Percentiles rank a stretch among this genome's conserved stretches.
phyloP scores from a whole-genome alignment of 768 basidiomycete species.

The Cystofilobasidium macerans region DNA sequence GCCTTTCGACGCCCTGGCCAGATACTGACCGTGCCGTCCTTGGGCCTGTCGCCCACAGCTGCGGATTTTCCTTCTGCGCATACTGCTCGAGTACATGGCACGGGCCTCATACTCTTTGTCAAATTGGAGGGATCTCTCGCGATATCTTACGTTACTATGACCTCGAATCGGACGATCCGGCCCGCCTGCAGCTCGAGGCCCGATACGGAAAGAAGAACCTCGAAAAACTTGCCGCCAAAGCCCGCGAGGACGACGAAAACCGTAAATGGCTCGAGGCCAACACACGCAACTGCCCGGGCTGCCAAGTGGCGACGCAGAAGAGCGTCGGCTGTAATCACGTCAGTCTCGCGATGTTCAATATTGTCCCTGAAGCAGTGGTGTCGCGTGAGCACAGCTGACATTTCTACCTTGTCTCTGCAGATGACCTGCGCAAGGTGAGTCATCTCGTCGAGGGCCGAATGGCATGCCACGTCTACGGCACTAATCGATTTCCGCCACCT shows the following conservation, averaged over 20 bases:
- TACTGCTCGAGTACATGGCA: conserved; percentile 82
- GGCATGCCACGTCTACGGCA: too few species aligned
- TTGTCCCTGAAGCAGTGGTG: neutral
- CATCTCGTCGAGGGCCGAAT: too few species aligned
- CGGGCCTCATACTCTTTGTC: conserved; percentile 62
- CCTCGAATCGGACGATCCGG: conserved; percentile 6
- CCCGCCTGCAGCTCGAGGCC: conserved; percentile 13
- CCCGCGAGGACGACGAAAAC: conserved; percentile 65
- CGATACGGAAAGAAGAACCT: conserved; percentile 42
- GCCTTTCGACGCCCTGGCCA: too few species aligned
- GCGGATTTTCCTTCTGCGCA: conserved; percentile 69
- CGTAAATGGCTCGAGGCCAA: conserved; percentile 57
- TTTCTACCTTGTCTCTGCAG: conserved; percentile 23
- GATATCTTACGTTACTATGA: conserved; percentile 40
- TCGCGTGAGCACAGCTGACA: neutral
- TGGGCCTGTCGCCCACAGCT: too few species aligned
- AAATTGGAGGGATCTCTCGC: conserved; percentile 42
- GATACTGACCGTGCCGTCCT: too few species aligned
- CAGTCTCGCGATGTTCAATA: conserved; percentile 33
- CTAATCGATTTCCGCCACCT: too few species aligned
- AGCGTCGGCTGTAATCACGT: conserved; percentile 73
- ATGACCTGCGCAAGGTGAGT: conserved; percentile 16
- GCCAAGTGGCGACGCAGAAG: conserved; percentile 53
- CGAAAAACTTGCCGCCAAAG: conserved; percentile 49
- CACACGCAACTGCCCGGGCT: conserved; percentile 59